Conservation (phyloP, 1,284 basidiomycete genomes). For the Rhodotorula mucilaginosa region DNA sequence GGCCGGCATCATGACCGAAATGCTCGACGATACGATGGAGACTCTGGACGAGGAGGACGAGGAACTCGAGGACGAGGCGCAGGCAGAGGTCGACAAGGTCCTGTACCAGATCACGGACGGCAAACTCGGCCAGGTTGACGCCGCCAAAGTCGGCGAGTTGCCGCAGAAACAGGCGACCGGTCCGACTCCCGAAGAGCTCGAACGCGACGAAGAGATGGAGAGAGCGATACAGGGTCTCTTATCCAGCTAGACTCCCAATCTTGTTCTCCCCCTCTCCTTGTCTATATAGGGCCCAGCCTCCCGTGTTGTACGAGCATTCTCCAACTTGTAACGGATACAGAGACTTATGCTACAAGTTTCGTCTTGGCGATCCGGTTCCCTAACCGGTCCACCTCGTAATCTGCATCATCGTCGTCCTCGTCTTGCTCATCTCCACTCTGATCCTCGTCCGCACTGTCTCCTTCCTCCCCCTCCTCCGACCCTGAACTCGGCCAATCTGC, state of each 20-base stretch:
- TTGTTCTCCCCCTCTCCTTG: background rate
- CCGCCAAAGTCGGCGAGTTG: constrained; percentile 68
- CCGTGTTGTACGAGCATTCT: background rate
- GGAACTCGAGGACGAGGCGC: constrained; percentile 92
- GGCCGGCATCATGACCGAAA: constrained; percentile 53
- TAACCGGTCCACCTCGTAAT: constrained; percentile 52
- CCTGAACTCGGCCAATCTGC: constrained; percentile 28
- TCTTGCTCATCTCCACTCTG: constrained; percentile 42
- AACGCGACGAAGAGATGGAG: constrained; percentile 43
- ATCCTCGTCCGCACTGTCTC: constrained; percentile 46
- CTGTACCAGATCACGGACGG: constrained; percentile 93
- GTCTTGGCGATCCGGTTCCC: constrained; percentile 30
- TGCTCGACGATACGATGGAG: constrained; percentile 53
- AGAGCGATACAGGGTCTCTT: constrained; percentile 35
- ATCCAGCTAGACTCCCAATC: background rate
- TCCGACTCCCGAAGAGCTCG: constrained; percentile 37
- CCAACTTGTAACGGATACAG: background rate
- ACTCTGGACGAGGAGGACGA: constrained; percentile 62
- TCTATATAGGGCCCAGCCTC: background rate
- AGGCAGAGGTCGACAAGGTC: constrained; percentile 95
- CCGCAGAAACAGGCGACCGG: constrained; percentile 52
- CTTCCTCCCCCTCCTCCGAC: constrained; percentile 39
- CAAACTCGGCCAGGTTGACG: constrained; percentile 73
- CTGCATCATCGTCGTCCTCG: constrained; percentile 50
- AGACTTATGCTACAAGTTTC: constrained; percentile 8